phyloP scores from a whole-genome alignment of 495 filamentous ascomycete species.

The Sporormia fimetaria region DNA sequence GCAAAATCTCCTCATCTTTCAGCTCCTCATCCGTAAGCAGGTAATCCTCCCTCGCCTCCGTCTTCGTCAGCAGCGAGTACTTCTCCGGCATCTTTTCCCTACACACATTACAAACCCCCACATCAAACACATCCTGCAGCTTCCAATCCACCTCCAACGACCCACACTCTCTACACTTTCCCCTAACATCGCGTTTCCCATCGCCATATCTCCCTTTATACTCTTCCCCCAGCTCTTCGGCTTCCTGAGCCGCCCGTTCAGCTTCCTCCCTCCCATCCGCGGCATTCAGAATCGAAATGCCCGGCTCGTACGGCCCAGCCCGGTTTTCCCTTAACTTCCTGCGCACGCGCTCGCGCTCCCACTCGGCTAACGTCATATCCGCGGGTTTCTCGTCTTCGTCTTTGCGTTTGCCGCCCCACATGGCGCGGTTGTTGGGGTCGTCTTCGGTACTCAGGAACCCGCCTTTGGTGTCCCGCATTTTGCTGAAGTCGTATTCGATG shows the following conservation, averaged over 20 bases:
- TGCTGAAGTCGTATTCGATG: slow-evolving; percentile 93
- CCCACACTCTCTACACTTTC: slow-evolving; percentile 73
- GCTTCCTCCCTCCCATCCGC: slow-evolving; percentile 30
- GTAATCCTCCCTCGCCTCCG: slow-evolving; percentile 90
- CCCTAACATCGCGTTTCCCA: slow-evolving; percentile 38
- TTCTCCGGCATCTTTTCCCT: slow-evolving; percentile 85
- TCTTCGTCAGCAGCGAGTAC: slow-evolving; percentile 91
- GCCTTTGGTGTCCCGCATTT: slow-evolving; percentile 96
- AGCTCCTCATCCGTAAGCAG: slow-evolving; percentile 87
- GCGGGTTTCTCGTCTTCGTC: slow-evolving; percentile 61
- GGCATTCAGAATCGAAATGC: slow-evolving; percentile 55
- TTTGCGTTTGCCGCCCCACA: slow-evolving; percentile 33
- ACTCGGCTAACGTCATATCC: slow-evolving; percentile 85
- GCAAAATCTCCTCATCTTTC: slow-evolving; percentile 71
- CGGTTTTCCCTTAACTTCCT: slow-evolving; percentile 58
- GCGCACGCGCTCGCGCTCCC: slow-evolving; percentile 71
- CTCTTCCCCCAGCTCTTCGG: slow-evolving; percentile 7
- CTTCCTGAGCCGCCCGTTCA: background rate
- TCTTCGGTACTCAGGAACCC: slow-evolving; percentile 81
- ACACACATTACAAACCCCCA: slow-evolving; percentile 59
- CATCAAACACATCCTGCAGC: slow-evolving; percentile 72
- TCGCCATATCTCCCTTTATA: slow-evolving; percentile 22
- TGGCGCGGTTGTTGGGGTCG: slow-evolving; percentile 74
- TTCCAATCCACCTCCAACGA: slow-evolving; percentile 85
- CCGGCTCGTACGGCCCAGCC: slow-evolving; percentile 76